Percentiles rank a stretch among this genome's conserved stretches.
phyloP scores from a whole-genome alignment of 805 yeast genomes.

The Ogataea ramenticola region DNA sequence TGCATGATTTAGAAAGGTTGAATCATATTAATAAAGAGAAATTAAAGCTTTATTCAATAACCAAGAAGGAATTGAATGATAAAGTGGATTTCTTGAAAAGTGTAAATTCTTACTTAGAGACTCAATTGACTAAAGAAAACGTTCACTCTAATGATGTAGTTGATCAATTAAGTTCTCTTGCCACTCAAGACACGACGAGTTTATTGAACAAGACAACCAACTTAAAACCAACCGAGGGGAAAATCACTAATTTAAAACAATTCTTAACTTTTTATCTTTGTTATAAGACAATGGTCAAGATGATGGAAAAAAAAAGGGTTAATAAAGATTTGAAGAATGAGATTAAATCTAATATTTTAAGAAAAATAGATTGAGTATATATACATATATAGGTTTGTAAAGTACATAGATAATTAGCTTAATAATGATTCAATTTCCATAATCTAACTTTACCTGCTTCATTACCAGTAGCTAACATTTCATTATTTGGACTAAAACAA shows the following conservation, averaged over 20 bases:
- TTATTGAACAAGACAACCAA: not conserved
- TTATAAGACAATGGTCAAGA: not conserved
- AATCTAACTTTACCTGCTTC: slow-evolving; percentile 85
- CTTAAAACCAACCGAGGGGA: too few species aligned
- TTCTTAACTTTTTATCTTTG: not conserved
- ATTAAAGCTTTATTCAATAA: not conserved
- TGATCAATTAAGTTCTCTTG: not conserved
- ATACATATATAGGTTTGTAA: not conserved
- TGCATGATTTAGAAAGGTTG: not conserved
- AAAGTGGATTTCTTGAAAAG: not conserved
- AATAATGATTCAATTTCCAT: slow-evolving; percentile 84
- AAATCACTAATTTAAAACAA: too few species aligned
- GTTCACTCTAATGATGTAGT: not conserved
- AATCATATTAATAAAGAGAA: not conserved
- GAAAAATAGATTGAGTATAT: not conserved
- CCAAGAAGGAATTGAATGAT: not conserved
- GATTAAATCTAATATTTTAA: not conserved
- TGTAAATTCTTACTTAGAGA: not conserved
- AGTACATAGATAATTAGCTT: not conserved
- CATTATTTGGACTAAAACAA: slow-evolving; percentile 72
- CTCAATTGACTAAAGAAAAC: not conserved
- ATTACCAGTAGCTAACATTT: slow-evolving; percentile 83
- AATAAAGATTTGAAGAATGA: not conserved
- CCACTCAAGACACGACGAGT: not conserved
- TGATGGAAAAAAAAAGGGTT: not conserved